phyloP scores from a whole-genome alignment of 2,329 filamentous ascomycete species.

The Trichothecium roseum region DNA sequence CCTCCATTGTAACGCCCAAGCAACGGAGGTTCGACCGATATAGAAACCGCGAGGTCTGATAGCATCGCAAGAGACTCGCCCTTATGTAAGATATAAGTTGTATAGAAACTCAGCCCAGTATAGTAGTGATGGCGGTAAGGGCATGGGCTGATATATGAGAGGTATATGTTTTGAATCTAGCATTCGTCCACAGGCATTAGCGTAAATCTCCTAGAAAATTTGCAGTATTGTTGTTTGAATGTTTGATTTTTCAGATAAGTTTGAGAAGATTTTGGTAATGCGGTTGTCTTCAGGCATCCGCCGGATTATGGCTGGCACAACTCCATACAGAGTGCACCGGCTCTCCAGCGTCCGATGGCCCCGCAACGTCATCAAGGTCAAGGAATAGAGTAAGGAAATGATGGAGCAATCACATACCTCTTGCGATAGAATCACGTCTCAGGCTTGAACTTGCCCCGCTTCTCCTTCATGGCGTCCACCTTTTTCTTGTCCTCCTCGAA shows the following conservation, averaged over 20 bases:
- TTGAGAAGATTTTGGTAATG: constrained; percentile 57
- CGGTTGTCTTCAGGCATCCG: constrained; percentile 51
- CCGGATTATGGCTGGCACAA: constrained; percentile 4
- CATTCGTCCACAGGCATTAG: too few species aligned
- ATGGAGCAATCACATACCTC: constrained; percentile 4
- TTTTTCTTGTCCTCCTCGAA: constrained; percentile 70
- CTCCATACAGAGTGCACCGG: neutral
- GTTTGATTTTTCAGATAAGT: constrained; percentile 34
- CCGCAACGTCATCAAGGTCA: constrained; percentile 41
- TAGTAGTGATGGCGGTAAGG: too few species aligned
- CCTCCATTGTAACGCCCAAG: too few species aligned
- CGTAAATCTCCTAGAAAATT: neutral
- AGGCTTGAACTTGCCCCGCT: constrained; percentile 51
- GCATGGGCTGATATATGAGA: too few species aligned
- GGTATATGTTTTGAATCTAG: too few species aligned
- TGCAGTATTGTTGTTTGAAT: neutral
- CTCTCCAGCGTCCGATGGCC: constrained; percentile 32
- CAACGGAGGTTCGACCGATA: too few species aligned
- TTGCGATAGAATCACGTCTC: constrained; percentile 25
- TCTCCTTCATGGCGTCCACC: constrained; percentile 60
- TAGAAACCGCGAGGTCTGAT: too few species aligned
- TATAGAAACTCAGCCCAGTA: too few species aligned
- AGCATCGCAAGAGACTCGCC: too few species aligned
- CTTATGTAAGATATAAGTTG: too few species aligned
- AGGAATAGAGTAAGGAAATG: neutral